phyloP scores from a whole-genome alignment of 805 yeast species.

The Isabelozyma gotoi region DNA sequence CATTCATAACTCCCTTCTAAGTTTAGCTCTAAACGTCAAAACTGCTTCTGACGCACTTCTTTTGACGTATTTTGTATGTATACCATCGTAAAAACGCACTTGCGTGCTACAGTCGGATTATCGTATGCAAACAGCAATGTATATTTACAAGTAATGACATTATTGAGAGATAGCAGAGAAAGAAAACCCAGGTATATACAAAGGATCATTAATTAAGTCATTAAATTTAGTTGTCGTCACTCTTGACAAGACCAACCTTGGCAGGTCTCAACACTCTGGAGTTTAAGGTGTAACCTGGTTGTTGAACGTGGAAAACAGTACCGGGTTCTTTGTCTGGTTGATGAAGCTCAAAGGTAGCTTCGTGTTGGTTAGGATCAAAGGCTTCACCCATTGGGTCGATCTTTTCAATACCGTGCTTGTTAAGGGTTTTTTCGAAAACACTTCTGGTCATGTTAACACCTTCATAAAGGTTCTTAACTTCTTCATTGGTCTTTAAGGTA shows the following conservation, averaged over 20 bases:
- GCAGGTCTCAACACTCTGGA: slow-evolving; percentile 92
- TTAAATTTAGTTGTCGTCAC: slow-evolving; percentile 14
- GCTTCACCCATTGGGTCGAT: slow-evolving; percentile 80
- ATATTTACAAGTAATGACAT: slow-evolving; percentile 5
- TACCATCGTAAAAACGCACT: no score
- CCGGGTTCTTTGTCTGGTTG: slow-evolving; percentile 90
- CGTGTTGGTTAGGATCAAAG: slow-evolving; percentile 90
- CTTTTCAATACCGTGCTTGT: slow-evolving; percentile 76
- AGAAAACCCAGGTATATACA: slow-evolving; percentile 4
- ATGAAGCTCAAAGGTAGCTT: slow-evolving; percentile 86
- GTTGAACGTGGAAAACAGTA: slow-evolving; percentile 90
- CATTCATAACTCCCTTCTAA: no score
- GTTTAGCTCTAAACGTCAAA: no score
- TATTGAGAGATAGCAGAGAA: slow-evolving; percentile 7
- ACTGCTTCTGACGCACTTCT: no score
- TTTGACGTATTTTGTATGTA: no score
- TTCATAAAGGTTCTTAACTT: slow-evolving; percentile 72
- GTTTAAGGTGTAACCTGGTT: slow-evolving; percentile 82
- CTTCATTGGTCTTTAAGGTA: slow-evolving; percentile 55
- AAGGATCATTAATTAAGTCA: slow-evolving; percentile 2
- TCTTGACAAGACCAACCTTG: slow-evolving; percentile 90
- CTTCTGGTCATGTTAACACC: slow-evolving; percentile 90
- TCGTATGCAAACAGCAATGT: no score
- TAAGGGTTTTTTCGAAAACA: slow-evolving; percentile 80
- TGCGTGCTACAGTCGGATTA: no score